These are phyloP conservation scores for Albugo laibachii DNA, from an alignment of 352 stramenopile genomes.

Conservation along the genomic window DNA sequence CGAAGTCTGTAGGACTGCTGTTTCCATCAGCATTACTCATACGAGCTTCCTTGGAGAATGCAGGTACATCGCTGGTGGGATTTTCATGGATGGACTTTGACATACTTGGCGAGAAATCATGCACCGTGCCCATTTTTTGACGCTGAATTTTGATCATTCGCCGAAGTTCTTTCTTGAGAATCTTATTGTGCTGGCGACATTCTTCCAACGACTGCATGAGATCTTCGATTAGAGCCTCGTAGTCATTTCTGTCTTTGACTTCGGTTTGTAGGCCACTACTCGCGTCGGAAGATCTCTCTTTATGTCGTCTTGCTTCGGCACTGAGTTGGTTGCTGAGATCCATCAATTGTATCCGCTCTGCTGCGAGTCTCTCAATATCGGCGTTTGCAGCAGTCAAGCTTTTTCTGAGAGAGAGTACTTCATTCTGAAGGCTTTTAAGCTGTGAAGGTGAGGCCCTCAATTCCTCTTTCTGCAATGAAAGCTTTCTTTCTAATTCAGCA, in stretches of 20 bases:
- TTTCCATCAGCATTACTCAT: too few relatives aligned
- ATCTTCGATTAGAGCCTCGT: constrained; percentile 44
- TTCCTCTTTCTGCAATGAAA: constrained; percentile 6
- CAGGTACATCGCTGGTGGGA: too few relatives aligned
- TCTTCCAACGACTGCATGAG: constrained; percentile 54
- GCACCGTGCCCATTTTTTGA: too few relatives aligned
- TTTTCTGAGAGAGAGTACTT: constrained; percentile 13
- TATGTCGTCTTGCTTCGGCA: constrained; percentile 27
- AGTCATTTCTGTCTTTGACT: constrained; percentile 47
- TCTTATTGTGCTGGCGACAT: constrained; percentile 46
- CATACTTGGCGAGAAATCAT: too few relatives aligned
- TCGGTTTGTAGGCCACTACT: constrained; percentile 10
- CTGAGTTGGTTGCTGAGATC: constrained; percentile 62
- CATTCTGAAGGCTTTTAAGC: constrained; percentile 2
- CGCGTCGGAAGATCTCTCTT: constrained; percentile 2
- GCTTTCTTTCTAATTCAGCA: constrained; percentile 17
- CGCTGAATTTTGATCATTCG: constrained; percentile 42
- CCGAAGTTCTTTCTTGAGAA: constrained; percentile 61
- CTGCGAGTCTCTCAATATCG: constrained; percentile 41
- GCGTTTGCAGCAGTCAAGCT: constrained; percentile 21
- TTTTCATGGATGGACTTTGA: too few relatives aligned
- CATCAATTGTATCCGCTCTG: constrained; percentile 53
- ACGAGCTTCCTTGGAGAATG: too few relatives aligned
- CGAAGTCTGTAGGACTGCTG: too few relatives aligned
- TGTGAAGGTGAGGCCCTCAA: constrained; percentile 5